Percentiles rank a stretch among this genome's conserved stretches.
Evolutionary conservation across 768 basidiomycete species (phyloP).

Genomic region (Tulasnella sp.): DNA sequence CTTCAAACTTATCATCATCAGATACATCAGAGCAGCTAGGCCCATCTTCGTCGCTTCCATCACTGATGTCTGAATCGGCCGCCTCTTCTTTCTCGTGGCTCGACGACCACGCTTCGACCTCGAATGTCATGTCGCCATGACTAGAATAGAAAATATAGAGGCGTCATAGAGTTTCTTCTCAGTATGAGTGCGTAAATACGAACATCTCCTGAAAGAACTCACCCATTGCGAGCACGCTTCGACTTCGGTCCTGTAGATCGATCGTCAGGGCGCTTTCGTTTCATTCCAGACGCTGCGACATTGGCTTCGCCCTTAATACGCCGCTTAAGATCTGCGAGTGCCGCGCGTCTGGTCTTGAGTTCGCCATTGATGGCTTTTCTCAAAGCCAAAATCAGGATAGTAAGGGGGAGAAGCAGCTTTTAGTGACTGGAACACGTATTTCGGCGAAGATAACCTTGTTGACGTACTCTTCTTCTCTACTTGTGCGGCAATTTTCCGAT

Average conservation of each 20-base stretch:
- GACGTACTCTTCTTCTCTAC: conserved; percentile 36
- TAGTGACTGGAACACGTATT: conserved; percentile 24
- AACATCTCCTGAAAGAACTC: conserved; percentile 33
- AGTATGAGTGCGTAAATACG: neutral
- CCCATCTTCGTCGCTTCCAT: conserved; percentile 13
- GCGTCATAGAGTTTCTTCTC: no score
- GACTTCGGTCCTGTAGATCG: conserved; percentile 17
- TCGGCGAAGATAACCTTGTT: conserved; percentile 2
- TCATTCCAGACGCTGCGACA: no score
- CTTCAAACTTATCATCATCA: conserved; percentile 17
- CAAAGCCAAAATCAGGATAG: conserved; percentile 31
- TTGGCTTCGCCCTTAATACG: no score
- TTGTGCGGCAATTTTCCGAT: conserved; percentile 34
- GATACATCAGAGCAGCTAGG: conserved; percentile 23
- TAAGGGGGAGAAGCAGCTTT: neutral
- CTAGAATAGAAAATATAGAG: conserved; percentile 17
- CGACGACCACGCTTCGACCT: no score
- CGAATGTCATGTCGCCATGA: no score
- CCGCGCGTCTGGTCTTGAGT: no score
- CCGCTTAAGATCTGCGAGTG: no score
- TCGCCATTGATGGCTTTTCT: conserved; percentile 31
- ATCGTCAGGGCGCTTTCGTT: no score
- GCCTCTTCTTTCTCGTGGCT: conserved; percentile 20
- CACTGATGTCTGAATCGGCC: conserved; percentile 10
- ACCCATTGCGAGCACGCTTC: conserved; percentile 29